Evolutionary conservation across 192 early-diverging fungal species (phyloP), one percentile per base, ranked within the genome.

Genomic region (Coemansia sp.): DNA sequence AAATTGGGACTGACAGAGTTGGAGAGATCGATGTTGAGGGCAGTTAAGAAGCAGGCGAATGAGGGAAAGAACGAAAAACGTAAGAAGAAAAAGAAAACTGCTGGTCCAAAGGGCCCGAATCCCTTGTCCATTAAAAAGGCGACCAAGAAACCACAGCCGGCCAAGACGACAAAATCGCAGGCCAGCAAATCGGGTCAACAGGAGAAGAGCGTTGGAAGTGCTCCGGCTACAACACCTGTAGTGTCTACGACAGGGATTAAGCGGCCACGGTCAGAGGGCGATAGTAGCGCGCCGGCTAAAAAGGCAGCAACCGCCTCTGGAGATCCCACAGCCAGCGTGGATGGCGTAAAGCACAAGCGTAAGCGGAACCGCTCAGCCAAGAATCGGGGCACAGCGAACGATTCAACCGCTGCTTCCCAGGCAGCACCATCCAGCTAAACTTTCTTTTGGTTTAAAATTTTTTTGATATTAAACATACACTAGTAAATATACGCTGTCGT

Each of bases 101-200:
- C 57, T 36, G 91, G 90, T 29, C 83, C 89, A 42, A 95, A 95
- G 82, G 89, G 85, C 29, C 93, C 94, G 5, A 98, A 98, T 70
- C 94, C 95, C 60, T 78, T 97, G 15, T 93, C 93, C 29, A 72
- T 94, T 47, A 98, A 95, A 79, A 97, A 94, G 87, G 18, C 72
- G 12, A 18, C 41, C 36, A 78, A 70, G 59, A 70, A 62, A n/a
- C n/a, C n/a, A n/a, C 64, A 46, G 46, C 12, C 20, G 34, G 44
- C 47, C n/a, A 73, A 55, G 34, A 33, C 41, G 4, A 29, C 49
- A 9, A 60, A 36, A 29, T 3, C 54, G 20, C 49, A 6, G 20
- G 4, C 49, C 20, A 51, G 49, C 20, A 31, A 57, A 31, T 15
- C 57, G 11, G 24, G 11, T 12, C 52, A 55, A 27, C 24, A 8